Base-by-base conservation (phyloP, 1,284 basidiomycete species). In the Pseudomicrostroma phylloplanum region DNA sequence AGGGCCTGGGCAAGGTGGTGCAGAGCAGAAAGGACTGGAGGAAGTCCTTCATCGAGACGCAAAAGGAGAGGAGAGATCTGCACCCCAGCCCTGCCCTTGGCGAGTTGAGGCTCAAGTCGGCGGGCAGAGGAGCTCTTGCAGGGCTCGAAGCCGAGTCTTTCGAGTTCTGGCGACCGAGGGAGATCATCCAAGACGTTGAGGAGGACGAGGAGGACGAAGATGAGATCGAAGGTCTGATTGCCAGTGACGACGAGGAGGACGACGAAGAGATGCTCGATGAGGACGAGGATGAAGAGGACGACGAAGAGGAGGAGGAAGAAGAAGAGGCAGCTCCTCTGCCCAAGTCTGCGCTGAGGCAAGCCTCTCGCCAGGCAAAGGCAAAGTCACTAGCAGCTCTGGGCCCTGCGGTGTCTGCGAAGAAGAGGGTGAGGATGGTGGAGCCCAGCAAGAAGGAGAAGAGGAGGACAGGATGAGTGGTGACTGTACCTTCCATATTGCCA, bases 301-400 rank as follows among this genome's bases (percentile, higher is more conserved):
- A 26, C 13, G 21, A 55, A 11, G 41, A 46, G 19, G 59, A 51
- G 12, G 30, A 42, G 26, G 25, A 58, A 43, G 57, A 63, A 11
- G 62, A 59, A 17, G 62, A 71, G 15, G 66, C 51, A 17, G 26
- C 58, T 55, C 26, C 55, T 62, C 43, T 59, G 61, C 57, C 26
- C 42, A 49, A 23, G 70, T 56, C n/a, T 65, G 63, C 42, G 60
- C 59, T 26, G 65, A 58, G 42, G 68, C 65, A 58, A 58, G 58
- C 30, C 54, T 56, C 21, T 25, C 51, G n/a, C 51, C 13, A 54
- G 30, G 30, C 30, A 36, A 36, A 36, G 30, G 30, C 30, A 36
- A 36, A 36, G 30, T 36, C 30, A 9, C 30, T 36, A 9, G 30
- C 30, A 9, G 30, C 30, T 36, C 30, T 36, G 4, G 30, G 30